Percentiles rank a stretch among this genome's conserved stretches.
These are phyloP conservation scores for Jatropha curcas DNA, from an alignment of 345 rosid genomes.

Conservation along the genomic window DNA sequence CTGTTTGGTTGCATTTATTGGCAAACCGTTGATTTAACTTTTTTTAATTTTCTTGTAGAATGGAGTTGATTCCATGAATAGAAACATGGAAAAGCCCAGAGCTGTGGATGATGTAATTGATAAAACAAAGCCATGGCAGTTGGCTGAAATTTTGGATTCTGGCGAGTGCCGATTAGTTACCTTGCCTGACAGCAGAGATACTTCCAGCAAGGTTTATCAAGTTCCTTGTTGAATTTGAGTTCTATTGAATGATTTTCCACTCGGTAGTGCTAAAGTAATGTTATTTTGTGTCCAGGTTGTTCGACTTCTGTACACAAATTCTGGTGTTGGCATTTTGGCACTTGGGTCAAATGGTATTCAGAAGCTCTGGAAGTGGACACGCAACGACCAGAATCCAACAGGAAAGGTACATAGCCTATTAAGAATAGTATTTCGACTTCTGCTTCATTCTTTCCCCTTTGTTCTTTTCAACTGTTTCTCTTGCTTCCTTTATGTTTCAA, in stretches of 20 bases:
- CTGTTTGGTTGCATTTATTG: neutral
- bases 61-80: constrained; percentile 75
- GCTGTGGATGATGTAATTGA: constrained; percentile 61
- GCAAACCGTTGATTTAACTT: constrained; percentile 1
- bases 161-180: constrained; percentile 67
- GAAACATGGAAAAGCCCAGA: constrained; percentile 83
- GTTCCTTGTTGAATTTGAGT: neutral
- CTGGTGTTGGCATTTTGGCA: constrained; percentile 80
- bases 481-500: neutral
- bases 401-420: constrained; percentile 57
- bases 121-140: constrained; percentile 77
- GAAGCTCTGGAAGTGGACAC: constrained; percentile 78
- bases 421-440: neutral
- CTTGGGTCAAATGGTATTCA: constrained; percentile 76
- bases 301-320: constrained; percentile 83
- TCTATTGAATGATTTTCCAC: neutral
- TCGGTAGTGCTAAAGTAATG: constrained; percentile 11
- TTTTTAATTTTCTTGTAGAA: constrained; percentile 47
- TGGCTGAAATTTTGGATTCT: constrained; percentile 69
- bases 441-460: neutral
- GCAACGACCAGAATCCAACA: constrained; percentile 72
- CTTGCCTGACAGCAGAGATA: constrained; percentile 69
- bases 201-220: constrained; percentile 75
- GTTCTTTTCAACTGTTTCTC: neutral
- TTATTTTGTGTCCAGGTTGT: constrained; percentile 54